A percentile compares a stretch with the other conserved stretches of the same genome.
These are phyloP conservation scores for Peniophora sp. DNA, from an alignment of 1,284 basidiomycete genomes.

Conservation along the genomic window DNA sequence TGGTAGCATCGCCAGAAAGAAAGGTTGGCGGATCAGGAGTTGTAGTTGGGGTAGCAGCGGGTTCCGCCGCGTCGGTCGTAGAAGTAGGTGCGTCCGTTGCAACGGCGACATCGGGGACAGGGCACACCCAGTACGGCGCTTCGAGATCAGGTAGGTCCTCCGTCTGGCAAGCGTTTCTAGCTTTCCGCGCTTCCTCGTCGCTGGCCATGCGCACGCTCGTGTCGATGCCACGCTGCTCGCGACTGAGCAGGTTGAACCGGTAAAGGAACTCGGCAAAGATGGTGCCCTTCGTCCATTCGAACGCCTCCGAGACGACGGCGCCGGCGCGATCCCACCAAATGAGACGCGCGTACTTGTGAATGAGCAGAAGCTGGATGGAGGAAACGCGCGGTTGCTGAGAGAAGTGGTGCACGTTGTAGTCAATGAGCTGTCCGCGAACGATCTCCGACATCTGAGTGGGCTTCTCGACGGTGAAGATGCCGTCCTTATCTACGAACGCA, in stretches of 20 bases:
- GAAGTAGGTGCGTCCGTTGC: too few species aligned
- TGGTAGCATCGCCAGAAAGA: too few species aligned
- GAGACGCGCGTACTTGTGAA: conserved; percentile 1
- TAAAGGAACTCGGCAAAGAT: neutral
- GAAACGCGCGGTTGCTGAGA: neutral
- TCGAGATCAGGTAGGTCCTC: neutral
- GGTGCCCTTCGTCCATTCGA: neutral
- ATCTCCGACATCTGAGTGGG: too few species aligned
- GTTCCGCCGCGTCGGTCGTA: too few species aligned
- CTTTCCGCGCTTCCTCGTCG: neutral
- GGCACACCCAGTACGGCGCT: neutral
- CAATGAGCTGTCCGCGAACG: too few species aligned
- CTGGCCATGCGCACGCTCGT: neutral
- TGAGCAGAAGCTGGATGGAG: conserved; percentile 1
- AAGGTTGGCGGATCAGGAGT: too few species aligned
- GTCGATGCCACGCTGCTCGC: neutral
- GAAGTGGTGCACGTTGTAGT: neutral
- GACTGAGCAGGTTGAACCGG: neutral
- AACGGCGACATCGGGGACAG: neutral
- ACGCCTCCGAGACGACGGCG: conserved; percentile 1
- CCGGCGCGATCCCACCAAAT: conserved; percentile 4
- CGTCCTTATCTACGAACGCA: too few species aligned
- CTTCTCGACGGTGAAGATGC: too few species aligned
- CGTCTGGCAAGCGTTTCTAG: neutral
- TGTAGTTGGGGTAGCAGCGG: too few species aligned